These are phyloP conservation scores for Pluteus cervinus DNA, from an alignment of 768 basidiomycete genomes.

Conservation along the genomic window DNA sequence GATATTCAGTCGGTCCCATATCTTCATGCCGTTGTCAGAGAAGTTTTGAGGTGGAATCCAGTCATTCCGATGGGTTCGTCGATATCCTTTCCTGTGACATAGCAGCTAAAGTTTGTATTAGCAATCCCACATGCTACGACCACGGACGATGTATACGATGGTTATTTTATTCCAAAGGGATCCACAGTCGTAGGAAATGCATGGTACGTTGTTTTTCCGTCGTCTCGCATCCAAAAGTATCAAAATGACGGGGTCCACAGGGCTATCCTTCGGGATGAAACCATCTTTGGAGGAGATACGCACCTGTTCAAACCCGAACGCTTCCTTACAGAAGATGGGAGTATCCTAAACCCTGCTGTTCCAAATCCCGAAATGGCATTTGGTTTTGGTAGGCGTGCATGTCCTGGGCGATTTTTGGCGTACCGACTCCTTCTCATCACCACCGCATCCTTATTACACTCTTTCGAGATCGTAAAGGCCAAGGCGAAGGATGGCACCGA, in stretches of 20 bases:
- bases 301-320: conserved; percentile 50
- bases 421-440: background rate
- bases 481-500: too few species aligned
- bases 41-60: conserved; percentile 35
- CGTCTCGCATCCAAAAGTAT: background rate
- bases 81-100: background rate
- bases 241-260: conserved; percentile 14
- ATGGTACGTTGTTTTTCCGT: conserved; percentile 13
- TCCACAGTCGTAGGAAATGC: conserved; percentile 20
- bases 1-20: conserved; percentile 35
- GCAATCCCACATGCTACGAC: conserved; percentile 27
- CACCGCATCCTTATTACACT: background rate
- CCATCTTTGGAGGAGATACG: conserved; percentile 45
- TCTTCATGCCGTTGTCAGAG: conserved; percentile 36
- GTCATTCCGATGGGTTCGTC: conserved; percentile 29
- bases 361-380: conserved; percentile 18
- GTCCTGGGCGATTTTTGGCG: conserved; percentile 17
- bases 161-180: conserved; percentile 19
- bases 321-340: conserved; percentile 28
- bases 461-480: background rate
- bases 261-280: conserved; percentile 44
- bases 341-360: conserved; percentile 14
- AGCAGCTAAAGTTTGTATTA: conserved; percentile 9
- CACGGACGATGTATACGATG: conserved; percentile 26
- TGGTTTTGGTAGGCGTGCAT: conserved; percentile 27